Conservation (phyloP, 139 green algal species). For the Asterochloris erici region DNA sequence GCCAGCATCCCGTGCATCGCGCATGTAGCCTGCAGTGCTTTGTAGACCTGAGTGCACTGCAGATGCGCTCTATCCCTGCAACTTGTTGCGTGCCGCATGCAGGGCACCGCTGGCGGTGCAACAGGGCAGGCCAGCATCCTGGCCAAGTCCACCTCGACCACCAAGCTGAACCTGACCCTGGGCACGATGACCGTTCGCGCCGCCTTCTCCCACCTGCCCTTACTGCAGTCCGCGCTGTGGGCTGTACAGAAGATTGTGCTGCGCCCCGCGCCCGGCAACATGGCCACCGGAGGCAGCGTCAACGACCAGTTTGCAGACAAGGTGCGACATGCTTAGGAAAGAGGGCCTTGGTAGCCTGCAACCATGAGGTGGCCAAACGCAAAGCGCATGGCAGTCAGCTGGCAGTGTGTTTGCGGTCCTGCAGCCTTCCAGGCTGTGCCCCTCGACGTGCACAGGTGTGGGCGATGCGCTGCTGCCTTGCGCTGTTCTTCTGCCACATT, state of each 20-base stretch:
- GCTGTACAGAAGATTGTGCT: constrained; percentile 29
- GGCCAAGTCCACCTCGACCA: constrained; percentile 10
- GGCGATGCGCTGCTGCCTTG: no score
- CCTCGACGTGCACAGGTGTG: no score
- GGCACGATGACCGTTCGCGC: constrained; percentile 44
- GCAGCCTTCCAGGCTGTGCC: no score
- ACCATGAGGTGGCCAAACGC: neutral
- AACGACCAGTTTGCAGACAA: neutral
- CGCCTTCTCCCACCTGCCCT: constrained; percentile 67
- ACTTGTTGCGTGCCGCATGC: no score
- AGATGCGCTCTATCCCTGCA: no score
- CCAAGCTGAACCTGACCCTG: constrained; percentile 36
- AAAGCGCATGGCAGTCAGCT: neutral
- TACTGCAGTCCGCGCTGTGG: constrained; percentile 46
- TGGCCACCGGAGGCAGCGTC: constrained; percentile 7
- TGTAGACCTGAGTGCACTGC: no score
- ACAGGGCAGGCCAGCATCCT: no score
- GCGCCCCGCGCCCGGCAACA: constrained; percentile 6
- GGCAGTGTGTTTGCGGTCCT: no score
- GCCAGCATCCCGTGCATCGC: no score
- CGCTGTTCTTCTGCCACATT: no score
- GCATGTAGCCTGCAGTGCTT: no score
- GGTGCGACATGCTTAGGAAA: neutral
- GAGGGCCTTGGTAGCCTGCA: neutral
- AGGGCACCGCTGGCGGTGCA: no score